A percentile compares a stretch with the other conserved stretches of the same genome.
Conservation (phyloP, 78 protist species). For the Protostelium mycophagum region DNA sequence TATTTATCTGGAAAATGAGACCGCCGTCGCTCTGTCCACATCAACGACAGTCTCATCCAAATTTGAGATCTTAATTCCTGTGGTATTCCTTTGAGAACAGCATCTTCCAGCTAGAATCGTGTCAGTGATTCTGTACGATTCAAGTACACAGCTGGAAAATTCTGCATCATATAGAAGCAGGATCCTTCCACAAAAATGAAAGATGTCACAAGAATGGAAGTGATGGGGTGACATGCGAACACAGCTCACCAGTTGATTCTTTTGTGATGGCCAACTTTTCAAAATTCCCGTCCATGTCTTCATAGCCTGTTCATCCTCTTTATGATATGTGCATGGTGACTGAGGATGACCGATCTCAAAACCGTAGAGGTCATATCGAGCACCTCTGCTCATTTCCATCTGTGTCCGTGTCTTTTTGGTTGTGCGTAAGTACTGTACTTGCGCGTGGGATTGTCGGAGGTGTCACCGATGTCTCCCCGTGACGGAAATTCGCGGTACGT, state of each 20-base stretch:
- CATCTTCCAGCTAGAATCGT: neutral
- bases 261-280: neutral
- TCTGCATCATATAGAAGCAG: neutral
- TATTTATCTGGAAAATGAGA: neutral
- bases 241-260: neutral
- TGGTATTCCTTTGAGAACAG: neutral
- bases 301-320: neutral
- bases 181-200: too few species aligned
- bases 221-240: too few species aligned
- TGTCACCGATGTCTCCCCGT: too few species aligned
- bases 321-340: neutral
- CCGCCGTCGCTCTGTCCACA: too few species aligned
- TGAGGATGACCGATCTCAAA: neutral
- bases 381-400: too few species aligned
- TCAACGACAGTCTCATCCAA: too few species aligned
- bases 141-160: neutral
- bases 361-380: neutral
- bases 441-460: too few species aligned
- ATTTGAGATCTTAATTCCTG: neutral
- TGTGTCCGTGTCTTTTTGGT: too few species aligned
- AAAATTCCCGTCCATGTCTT: neutral
- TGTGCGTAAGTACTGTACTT: too few species aligned
- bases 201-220: too few species aligned
- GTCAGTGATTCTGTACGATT: neutral
- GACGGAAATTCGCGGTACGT: too few species aligned